Conservation (phyloP, 2,329 filamentous ascomycete species). For the Diaporthe sp. region DNA sequence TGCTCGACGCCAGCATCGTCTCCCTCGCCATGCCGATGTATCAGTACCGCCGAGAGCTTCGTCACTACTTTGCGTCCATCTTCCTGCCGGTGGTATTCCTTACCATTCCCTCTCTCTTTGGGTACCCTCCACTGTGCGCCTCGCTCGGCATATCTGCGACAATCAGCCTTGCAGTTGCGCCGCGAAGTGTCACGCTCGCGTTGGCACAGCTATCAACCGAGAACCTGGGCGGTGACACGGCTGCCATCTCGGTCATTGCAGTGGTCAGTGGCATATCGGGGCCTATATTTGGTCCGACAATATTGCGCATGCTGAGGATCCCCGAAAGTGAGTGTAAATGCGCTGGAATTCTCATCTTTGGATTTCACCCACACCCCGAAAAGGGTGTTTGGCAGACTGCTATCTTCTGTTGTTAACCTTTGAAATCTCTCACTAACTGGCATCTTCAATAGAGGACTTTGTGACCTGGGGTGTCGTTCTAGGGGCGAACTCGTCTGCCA, state of each 20-base stretch:
- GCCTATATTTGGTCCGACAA: constrained; percentile 64
- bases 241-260: constrained; percentile 68
- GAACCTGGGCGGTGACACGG: constrained; percentile 69
- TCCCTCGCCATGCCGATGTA: constrained; percentile 73
- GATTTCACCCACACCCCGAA: neutral
- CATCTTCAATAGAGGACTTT: neutral
- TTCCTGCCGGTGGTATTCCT: constrained; percentile 65
- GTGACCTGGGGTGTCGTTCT: constrained; percentile 8
- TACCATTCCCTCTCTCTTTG: constrained; percentile 67
- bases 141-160: constrained; percentile 65
- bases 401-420: neutral
- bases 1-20: constrained; percentile 71
- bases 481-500: constrained; percentile 9
- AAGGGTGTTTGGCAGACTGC: too few species aligned
- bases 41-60: constrained; percentile 69
- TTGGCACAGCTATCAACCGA: constrained; percentile 68
- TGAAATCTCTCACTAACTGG: neutral
- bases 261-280: constrained; percentile 72
- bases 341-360: too few species aligned
- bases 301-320: constrained; percentile 64
- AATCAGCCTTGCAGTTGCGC: constrained; percentile 68
- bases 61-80: constrained; percentile 66
- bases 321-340: constrained; percentile 60
- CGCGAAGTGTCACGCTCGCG: constrained; percentile 70
- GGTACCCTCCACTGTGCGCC: constrained; percentile 67